Base-by-base conservation (phyloP, 768 basidiomycete genomes). In the Strobilomyces dryophilus region DNA sequence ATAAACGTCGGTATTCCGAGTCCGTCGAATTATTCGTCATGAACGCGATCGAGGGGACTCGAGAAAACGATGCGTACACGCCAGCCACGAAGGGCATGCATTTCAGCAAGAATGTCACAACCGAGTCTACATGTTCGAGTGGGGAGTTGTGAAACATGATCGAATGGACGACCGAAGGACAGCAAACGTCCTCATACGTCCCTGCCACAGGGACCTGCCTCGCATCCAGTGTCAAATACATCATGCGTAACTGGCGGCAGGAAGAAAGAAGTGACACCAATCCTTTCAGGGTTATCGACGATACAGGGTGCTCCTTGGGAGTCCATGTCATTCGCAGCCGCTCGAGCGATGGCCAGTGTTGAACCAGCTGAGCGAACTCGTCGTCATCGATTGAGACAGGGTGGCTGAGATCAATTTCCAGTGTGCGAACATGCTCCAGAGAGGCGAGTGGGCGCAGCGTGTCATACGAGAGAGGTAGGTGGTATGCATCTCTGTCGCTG, bases 281-380 rank as follows among this genome's bases (percentile, higher is more conserved):
- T 15, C 37, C 37, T 40, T 14, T 48, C 47, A 48, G 20, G 2
- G 47, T 48, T 6, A 48, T 15, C 26, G 47, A 48, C 12, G 9
- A 17, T n/a, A 7, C 27, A 31, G 18, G 14, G 18, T 14, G 10
- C 24, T 7, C 35, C 14, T 2, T 9, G 6, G 3, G 32, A 0
- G 21, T 4, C 42, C 42, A 40, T 2, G 7, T 41, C 39, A 41
- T 21, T 5, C 18, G 12, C 9, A 49, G n/a, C 11, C 10, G 9
- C 14, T 49, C 29, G 11, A 49, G 39, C 12, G 14, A 14, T 3
- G 52, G 52, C 53, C 53, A 57, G n/a, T 47, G 32, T 8, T 20
- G 41, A 14, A 34, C 40, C 14, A 54, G 18, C 27, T 5, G 12
- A 0, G 37, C 32, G 10, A 56, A 42, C 18, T 47, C 52, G 0